phyloP scores from a whole-genome alignment of 2,329 filamentous ascomycete genomes.

The Orbilia brochopaga region DNA sequence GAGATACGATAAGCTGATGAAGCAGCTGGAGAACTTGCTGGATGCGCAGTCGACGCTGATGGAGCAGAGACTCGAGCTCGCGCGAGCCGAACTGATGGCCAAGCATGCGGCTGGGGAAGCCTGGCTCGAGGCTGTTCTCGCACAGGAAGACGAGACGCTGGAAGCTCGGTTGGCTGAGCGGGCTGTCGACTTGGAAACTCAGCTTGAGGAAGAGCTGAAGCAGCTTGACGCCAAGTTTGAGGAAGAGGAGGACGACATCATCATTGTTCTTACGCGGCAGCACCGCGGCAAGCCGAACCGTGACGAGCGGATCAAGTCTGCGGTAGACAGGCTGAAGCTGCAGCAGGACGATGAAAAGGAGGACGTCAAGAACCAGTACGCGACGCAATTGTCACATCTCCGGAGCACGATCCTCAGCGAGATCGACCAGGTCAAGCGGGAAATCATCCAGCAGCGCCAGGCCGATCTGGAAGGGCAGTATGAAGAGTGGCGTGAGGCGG shows the following conservation, averaged over 20 bases:
- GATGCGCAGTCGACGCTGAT: constrained; percentile 34
- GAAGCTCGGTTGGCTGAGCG: constrained; percentile 39
- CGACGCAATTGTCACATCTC: constrained; percentile 24
- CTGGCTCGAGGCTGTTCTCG: constrained; percentile 25
- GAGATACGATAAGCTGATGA: constrained; percentile 44
- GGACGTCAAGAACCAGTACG: constrained; percentile 30
- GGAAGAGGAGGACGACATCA: constrained; percentile 44
- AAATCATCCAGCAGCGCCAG: constrained; percentile 27
- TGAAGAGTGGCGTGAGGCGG: constrained; percentile 40
- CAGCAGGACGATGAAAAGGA: constrained; percentile 40
- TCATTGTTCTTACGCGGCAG: constrained; percentile 29
- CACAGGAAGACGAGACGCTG: constrained; percentile 35
- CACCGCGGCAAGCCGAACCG: constrained; percentile 39
- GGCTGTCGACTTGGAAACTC: constrained; percentile 33
- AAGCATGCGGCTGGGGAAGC: constrained; percentile 43
- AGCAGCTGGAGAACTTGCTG: constrained; percentile 34
- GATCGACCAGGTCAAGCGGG: constrained; percentile 30
- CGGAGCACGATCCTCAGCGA: constrained; percentile 25
- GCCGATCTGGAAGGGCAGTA: constrained; percentile 27
- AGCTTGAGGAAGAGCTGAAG: constrained; percentile 36
- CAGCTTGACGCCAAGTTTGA: constrained; percentile 36
- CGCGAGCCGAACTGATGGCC: constrained; percentile 26
- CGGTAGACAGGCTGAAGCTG: constrained; percentile 28
- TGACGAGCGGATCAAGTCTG: constrained; percentile 38
- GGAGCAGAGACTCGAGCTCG: constrained; percentile 23